phyloP scores from a whole-genome alignment of 768 basidiomycete species.

The Kwoniella mangroviensis region DNA sequence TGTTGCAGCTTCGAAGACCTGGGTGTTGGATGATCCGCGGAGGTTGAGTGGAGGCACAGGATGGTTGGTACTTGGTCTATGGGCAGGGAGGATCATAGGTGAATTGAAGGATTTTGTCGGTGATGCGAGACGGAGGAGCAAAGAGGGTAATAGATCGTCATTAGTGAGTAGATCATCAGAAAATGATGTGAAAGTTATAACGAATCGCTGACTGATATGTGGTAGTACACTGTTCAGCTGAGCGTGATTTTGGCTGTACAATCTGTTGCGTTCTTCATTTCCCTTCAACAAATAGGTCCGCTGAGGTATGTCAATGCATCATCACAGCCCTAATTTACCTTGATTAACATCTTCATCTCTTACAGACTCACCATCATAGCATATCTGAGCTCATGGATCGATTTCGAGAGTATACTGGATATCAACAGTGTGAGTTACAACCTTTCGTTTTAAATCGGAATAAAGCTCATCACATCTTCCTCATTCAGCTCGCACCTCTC shows the following conservation, averaged over 20 bases:
- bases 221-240: not conserved
- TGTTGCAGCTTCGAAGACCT: constrained; percentile 32
- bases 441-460: not conserved
- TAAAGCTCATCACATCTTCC: not conserved
- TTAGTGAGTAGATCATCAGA: not conserved
- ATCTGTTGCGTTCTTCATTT: constrained; percentile 24
- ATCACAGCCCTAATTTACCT: not conserved
- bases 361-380: constrained; percentile 7
- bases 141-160: constrained; percentile 16
- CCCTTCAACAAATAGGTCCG: constrained; percentile 23
- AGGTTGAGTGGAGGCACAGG: constrained; percentile 31
- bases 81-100: constrained; percentile 31
- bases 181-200: not conserved
- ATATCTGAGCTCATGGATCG: not conserved
- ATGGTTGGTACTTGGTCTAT: constrained; percentile 38
- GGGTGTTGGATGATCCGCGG: constrained; percentile 27
- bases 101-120: constrained; percentile 21
- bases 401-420: not conserved
- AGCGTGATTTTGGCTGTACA: constrained; percentile 20
- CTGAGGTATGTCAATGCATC: constrained; percentile 17
- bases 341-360: not conserved
- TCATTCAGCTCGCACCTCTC: constrained; percentile 7
- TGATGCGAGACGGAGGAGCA: constrained; percentile 21
- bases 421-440: not conserved
- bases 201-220: not conserved